Base-by-base conservation (phyloP, 192 early-diverging fungal genomes). In the Linnemannia exigua region DNA sequence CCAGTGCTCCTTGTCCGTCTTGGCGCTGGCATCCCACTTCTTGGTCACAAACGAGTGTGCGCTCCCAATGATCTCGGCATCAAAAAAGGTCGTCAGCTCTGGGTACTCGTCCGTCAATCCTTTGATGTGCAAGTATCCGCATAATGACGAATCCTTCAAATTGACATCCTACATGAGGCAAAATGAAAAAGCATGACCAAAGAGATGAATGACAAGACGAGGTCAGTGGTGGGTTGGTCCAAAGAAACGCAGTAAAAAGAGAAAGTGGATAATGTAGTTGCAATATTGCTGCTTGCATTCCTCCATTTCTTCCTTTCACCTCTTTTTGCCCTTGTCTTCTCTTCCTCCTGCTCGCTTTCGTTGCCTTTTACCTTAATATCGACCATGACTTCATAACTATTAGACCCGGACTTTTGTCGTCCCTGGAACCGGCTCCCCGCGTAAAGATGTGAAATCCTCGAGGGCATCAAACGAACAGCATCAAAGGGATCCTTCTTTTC, bases 81-180 rank as follows among this genome's bases (percentile, higher is more conserved):
- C 95, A 87, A 97, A 97, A 78, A 95, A 97, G 16, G 96, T 97
- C 74, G 94, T 95, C 52, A 97, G 77, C 72, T 95, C 92, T 46
- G 96, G 96, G 89, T 91, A 95, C 54, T 95, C 94, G 66, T 88
- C 82, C 1, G 96, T 97, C 14, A 97, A 88, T 38, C 95, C 95
- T 78, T 93, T 91, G 72, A 97, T 97, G 74, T 93, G 92, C 33
- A 97, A 88, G 71, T 96, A 97, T 63, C 96, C 96, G 83, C 95
- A 94, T 36, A 97, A 79, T 67, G 91, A 94, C 16, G 94, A 95
- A 54, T 91, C 90, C 38, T 82, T 77, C 71, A 96, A 87, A 82
- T 96, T 93, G 6, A 97, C 93, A 87, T 91, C 88, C 92, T 93
- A 35, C 15, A 50, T n/a, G 66, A 37, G 50, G 35, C 16, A 20